Evolutionary conservation across 2,329 filamentous ascomycete genomes (phyloP), one percentile per base, ranked within the genome.

Genomic region (Hymenotorrendiella dingleyae): DNA sequence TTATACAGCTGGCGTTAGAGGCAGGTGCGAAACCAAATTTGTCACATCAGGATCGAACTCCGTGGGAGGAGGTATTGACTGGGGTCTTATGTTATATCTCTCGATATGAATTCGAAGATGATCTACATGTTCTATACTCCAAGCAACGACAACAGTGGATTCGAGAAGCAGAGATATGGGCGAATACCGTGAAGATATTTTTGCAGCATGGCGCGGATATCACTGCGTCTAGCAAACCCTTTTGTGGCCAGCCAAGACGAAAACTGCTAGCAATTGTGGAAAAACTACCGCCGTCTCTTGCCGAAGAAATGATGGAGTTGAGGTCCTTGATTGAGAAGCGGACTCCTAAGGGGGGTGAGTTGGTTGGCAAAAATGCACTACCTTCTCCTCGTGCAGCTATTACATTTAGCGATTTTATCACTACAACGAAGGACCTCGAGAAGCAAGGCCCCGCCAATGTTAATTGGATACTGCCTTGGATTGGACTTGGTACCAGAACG

Each of bases 21-120:
- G 40, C 40, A 11, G 40, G 40, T 1, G 32, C 40, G 11, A 20
- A 42, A 22, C 40, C 40, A n/a, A 36, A 42, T 17, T 36, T 42
- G 2, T 22, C 40, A 1, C 36, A 29, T 22, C 24, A 42, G 14
- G 40, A 33, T 4, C 11, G 23, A 14, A 36, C 40, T 3, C 17
- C 40, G 22, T 42, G 40, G 40, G 32, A 42, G 20, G 40, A 36
- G 26, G 40, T 22, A 7, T 21, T 42, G 11, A 27, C 40, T 8
- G 40, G 40, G 4, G 7, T 22, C 5, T 36, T 42, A 12, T 36
- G 17, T 12, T 33, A 36, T 28, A 16, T 42, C 17, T 42, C 40
- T 3, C 16, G 20, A 14, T 30, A 17, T 19, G 33, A 36, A 4
- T 42, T 36, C 19, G 40, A 42, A 3, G 40, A 42, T 2, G 24